Evolutionary conservation across 2,329 filamentous ascomycete genomes (phyloP).

Genomic region (Fonsecaea pedrosoi): DNA sequence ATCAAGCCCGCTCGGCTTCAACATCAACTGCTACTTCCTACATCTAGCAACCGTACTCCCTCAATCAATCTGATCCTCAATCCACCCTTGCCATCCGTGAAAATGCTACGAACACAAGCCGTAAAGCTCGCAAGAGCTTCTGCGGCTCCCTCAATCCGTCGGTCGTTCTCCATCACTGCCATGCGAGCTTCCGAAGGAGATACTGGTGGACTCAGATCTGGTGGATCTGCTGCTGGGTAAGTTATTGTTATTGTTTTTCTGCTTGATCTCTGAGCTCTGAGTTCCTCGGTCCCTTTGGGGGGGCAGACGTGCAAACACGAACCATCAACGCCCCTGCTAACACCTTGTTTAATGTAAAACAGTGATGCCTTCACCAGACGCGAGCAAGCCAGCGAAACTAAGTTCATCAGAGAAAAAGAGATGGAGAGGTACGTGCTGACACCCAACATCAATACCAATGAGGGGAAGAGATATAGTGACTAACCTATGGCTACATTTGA

Average conservation of each 20-base stretch:
- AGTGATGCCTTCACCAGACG: conserved; percentile 81
- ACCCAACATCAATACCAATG: neutral
- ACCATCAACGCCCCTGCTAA: conserved; percentile 1
- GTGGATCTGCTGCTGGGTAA: conserved; percentile 49
- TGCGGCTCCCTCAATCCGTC: conserved; percentile 50
- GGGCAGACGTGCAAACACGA: neutral
- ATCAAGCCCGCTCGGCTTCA: conserved; percentile 22
- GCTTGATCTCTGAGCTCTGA: neutral
- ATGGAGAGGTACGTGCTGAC: conserved; percentile 70
- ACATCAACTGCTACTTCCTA: conserved; percentile 22
- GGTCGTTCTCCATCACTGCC: conserved; percentile 68
- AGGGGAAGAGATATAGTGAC: neutral
- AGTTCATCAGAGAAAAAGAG: conserved; percentile 85
- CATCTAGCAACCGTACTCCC: conserved; percentile 2
- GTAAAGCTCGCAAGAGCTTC: conserved; percentile 64
- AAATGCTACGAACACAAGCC: conserved; percentile 72
- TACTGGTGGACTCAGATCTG: conserved; percentile 60
- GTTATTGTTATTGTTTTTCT: conserved; percentile 29
- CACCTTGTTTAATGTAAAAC: conserved; percentile 1
- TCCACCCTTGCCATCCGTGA: conserved; percentile 36
- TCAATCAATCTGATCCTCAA: conserved; percentile 6
- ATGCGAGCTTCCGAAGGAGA: conserved; percentile 73
- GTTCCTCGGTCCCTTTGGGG: neutral
- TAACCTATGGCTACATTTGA: neutral
- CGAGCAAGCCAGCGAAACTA: conserved; percentile 84